Conservation (phyloP, 2,329 filamentous ascomycete genomes). For the Trichoderma afroharzianum region DNA sequence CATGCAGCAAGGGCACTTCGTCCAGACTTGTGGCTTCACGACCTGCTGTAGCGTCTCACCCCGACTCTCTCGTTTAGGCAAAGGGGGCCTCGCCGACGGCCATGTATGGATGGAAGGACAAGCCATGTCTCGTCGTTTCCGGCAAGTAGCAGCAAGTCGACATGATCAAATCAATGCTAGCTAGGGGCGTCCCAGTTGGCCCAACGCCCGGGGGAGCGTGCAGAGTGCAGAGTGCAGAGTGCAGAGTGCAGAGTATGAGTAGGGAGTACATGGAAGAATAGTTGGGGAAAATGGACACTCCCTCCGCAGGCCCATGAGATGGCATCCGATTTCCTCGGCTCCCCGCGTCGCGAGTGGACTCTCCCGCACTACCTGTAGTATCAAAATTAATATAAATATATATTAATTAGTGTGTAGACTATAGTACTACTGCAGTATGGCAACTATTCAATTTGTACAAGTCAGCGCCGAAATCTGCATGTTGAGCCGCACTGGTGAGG, state of each 20-base stretch:
- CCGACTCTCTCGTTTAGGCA: slow-evolving; percentile 1
- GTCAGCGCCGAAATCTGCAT: background rate
- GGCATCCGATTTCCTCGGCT: background rate
- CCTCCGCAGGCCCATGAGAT: background rate
- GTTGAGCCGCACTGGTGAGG: background rate
- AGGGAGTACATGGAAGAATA: background rate
- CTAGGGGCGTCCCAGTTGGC: background rate
- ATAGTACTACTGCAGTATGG: background rate
- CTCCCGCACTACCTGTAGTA: background rate
- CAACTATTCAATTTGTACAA: background rate
- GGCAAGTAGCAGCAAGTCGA: background rate
- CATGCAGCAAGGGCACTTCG: background rate
- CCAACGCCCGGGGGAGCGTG: background rate
- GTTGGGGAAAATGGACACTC: background rate
- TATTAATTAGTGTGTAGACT: background rate
- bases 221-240: too few relatives aligned
- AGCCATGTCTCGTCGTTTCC: background rate
- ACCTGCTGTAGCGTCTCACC: background rate
- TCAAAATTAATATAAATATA: background rate
- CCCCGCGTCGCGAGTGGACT: background rate
- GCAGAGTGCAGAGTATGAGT: too few relatives aligned
- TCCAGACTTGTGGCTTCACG: background rate
- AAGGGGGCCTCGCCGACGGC: background rate
- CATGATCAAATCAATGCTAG: background rate
- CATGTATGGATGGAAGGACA: background rate